Conservation (phyloP, 2,329 filamentous ascomycete species). For the Davidsoniella virescens region DNA sequence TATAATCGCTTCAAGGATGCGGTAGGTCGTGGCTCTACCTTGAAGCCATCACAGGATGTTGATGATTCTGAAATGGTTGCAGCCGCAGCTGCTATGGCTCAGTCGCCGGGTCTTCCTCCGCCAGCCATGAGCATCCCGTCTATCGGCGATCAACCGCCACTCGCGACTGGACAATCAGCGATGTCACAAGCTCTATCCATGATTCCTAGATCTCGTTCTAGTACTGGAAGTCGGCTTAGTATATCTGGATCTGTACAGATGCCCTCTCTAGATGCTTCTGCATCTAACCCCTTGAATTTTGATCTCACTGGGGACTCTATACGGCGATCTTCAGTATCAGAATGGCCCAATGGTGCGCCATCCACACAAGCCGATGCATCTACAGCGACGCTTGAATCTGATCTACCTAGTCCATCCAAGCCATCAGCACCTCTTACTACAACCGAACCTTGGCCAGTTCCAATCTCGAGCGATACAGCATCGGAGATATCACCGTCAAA, state of each 20-base stretch:
- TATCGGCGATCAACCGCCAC: slow-evolving; percentile 23
- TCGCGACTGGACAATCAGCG: not conserved
- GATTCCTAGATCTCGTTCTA: slow-evolving; percentile 9
- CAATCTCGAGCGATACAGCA: slow-evolving; percentile 2
- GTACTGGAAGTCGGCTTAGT: slow-evolving; percentile 7
- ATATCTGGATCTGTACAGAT: not conserved
- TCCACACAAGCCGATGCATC: not conserved
- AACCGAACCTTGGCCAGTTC: slow-evolving; percentile 7
- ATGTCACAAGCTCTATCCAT: slow-evolving; percentile 7
- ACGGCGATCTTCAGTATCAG: slow-evolving; percentile 1
- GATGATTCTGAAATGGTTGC: slow-evolving; percentile 26
- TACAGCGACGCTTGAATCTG: not conserved
- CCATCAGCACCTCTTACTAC: slow-evolving; percentile 16
- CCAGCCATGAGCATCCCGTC: slow-evolving; percentile 20
- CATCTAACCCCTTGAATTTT: not conserved
- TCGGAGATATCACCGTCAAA: slow-evolving; percentile 22
- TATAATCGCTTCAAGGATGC: slow-evolving; percentile 75
- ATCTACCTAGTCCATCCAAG: slow-evolving; percentile 21
- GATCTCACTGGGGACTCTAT: not conserved
- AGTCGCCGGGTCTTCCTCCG: slow-evolving; percentile 13
- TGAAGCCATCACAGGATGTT: slow-evolving; percentile 22
- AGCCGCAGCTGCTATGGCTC: slow-evolving; percentile 19
- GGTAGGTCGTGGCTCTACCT: slow-evolving; percentile 41
- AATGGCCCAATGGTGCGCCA: not conserved
- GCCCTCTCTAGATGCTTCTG: not conserved